Base-by-base conservation (phyloP, 768 basidiomycete genomes). In the Panaeolus cyanescens region DNA sequence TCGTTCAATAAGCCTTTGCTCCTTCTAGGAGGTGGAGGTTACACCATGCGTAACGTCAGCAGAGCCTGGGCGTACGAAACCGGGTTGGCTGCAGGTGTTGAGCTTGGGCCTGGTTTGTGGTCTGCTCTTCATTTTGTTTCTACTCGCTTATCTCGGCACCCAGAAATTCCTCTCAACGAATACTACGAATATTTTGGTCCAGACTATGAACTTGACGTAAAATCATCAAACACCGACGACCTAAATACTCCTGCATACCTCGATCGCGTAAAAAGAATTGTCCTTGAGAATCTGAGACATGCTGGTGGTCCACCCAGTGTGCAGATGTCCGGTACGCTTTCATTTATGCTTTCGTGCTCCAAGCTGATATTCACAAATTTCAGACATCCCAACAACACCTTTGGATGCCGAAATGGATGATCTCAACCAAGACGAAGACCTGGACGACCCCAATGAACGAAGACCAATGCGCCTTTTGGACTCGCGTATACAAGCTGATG, bases 121-220 rank as follows among this genome's bases (percentile, higher is more conserved):
- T 53, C 22, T 3, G 17, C 22, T 40, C 42, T 32, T n/a, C n/a
- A 7, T 22, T 36, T 25, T 20, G 33, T 33, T 59, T 33, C 56
- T 42, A 7, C n/a, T 33, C 34, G 55, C 42, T 59, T 17, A 62
- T 22, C 1, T 32, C 10, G 36, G 20, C 22, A 54, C 30, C 8
- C 60, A 96, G 96, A 93, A 71, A 96, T 99, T 58, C 97, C 97
- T 2, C 90, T 96, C 64, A 99, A 99, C 70, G 97, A 99, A 76
- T 99, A 99, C 77, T 99, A 96, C 70, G 96, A 99, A 71, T 99
- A 99, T 75, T 99, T 98, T 73, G 97, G 97, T 0, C 97, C 97
- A 2, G 94, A 96, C 69, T 98, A 99, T 70, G 87, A 95, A 71
- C 84, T 99, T 32, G 94, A 99, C 71, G 97, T 99, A 30, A 93